Percentiles rank a stretch among this genome's conserved stretches.
Conservation (phyloP, 2,329 filamentous ascomycete species). For the Stachybotrys chlorohalonatus region DNA sequence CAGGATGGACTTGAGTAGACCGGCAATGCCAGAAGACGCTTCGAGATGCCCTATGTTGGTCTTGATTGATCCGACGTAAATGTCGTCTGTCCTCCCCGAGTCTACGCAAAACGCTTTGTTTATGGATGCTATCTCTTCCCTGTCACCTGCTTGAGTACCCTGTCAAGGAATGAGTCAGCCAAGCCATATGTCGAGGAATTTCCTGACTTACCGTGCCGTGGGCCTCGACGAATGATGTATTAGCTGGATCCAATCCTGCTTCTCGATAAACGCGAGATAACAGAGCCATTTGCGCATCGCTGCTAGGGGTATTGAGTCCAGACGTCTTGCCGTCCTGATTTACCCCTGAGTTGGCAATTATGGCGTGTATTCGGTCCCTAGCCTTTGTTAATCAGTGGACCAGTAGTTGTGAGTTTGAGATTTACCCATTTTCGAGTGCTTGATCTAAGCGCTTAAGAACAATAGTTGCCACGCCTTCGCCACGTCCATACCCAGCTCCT, state of each 20-base stretch:
- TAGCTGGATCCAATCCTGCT: conserved; percentile 8
- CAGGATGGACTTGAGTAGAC: conserved; percentile 36
- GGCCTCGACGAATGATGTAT: conserved; percentile 12
- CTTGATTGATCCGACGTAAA: conserved; percentile 33
- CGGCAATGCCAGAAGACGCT: conserved; percentile 35
- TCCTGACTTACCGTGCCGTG: background rate
- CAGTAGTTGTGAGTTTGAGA: background rate
- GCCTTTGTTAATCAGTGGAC: background rate
- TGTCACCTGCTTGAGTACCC: conserved; percentile 27
- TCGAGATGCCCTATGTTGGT: conserved; percentile 40
- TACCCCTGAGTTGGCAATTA: background rate
- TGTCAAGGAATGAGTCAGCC: background rate
- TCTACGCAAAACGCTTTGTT: conserved; percentile 25
- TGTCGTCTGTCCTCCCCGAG: conserved; percentile 1
- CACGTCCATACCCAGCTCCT: background rate
- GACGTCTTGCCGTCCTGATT: conserved; percentile 43
- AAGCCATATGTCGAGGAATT: background rate
- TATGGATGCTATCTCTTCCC: conserved; percentile 38
- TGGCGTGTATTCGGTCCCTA: background rate
- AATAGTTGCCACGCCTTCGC: background rate
- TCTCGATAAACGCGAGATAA: conserved; percentile 18
- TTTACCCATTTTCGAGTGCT: background rate
- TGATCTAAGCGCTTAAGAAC: background rate
- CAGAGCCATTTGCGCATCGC: conserved; percentile 27
- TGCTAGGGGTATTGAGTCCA: conserved; percentile 45